Base-by-base conservation (phyloP, 225 moss, liverwort and hornwort species). In the Neckera pumila region DNA sequence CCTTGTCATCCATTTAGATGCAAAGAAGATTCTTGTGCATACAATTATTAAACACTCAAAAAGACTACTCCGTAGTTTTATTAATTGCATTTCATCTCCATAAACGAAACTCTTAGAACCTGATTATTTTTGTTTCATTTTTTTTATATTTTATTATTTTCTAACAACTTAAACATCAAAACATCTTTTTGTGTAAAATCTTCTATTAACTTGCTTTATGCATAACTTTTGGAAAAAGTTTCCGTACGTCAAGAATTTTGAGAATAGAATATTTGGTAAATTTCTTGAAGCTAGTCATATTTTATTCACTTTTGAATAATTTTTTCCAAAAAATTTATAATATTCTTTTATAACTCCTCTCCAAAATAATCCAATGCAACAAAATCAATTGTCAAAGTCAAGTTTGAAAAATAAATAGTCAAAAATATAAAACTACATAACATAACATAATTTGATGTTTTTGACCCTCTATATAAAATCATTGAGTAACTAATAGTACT, bases 21-120 rank as follows among this genome's bases (percentile, higher is more conserved):
- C 28, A 73, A 45, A 73, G 1, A 45, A 18, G 17, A 0, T 6
- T 73, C 7, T 73, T 45, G 7, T 45, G 2, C 0, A 0, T 0
- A 1, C 17, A 45, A 6, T 45, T 45, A n/a, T 6, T 28, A 73
- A 6, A 45, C 2, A 45, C 1, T 30, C 9, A 17, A 73, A 28
- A 73, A 45, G 3, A 28, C 30, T 30, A 74, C 18, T 73, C 0
- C 0, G 2, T 11, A 30, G 11, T 47, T 74, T 47, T 1, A 30
- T 6, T 74, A 6, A 4, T 31, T 28, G 11, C 2, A 73, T 45
- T 4, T 73, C 17, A 72, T 27, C 0, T 43, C 17, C 2, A 6
- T 10, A 30, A 45, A n/a, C n/a, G n/a, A n/a, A 72, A 17, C 28
- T 73, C 0, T 45, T 17, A 28, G 28, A 73, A 30, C 17, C 17